Conservation (phyloP, 768 basidiomycete species). For the Pisolithus orientalis region DNA sequence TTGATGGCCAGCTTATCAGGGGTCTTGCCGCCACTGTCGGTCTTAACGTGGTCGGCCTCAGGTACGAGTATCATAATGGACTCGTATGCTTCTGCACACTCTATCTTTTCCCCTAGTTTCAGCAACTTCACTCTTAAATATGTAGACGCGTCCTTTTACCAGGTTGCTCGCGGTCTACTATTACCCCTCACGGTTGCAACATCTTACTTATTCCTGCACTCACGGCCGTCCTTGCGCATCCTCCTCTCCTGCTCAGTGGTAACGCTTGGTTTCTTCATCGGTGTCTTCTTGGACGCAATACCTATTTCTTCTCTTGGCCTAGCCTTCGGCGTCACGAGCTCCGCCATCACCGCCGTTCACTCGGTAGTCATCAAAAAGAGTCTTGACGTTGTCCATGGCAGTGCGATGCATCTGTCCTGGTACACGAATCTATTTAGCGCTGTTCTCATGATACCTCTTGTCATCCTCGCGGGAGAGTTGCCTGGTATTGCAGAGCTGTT, state of each 20-base stretch:
- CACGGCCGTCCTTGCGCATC: constrained; percentile 71
- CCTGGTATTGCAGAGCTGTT: constrained; percentile 58
- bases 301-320: constrained; percentile 58
- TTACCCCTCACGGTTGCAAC: constrained; percentile 89
- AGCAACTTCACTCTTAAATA: constrained; percentile 91
- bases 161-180: constrained; percentile 90
- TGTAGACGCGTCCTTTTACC: constrained; percentile 93
- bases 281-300: constrained; percentile 74
- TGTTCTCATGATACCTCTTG: constrained; percentile 61
- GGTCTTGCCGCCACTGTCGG: constrained; percentile 70
- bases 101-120: constrained; percentile 43
- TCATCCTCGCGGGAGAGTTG: constrained; percentile 72
- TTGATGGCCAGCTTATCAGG: constrained; percentile 61
- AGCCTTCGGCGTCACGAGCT: constrained; percentile 76
- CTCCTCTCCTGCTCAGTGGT: constrained; percentile 74
- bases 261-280: constrained; percentile 88
- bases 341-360: constrained; percentile 82
- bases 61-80: constrained; percentile 37
- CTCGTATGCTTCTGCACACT: not conserved
- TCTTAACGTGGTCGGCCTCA: constrained; percentile 79
- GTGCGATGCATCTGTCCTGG: constrained; percentile 82
- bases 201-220: constrained; percentile 71
- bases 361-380: constrained; percentile 92
- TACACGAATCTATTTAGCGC: constrained; percentile 86
- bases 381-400: constrained; percentile 72